These are phyloP conservation scores for Penicillium sp. DNA, from an alignment of 2,329 filamentous ascomycete genomes.

Conservation along the genomic window DNA sequence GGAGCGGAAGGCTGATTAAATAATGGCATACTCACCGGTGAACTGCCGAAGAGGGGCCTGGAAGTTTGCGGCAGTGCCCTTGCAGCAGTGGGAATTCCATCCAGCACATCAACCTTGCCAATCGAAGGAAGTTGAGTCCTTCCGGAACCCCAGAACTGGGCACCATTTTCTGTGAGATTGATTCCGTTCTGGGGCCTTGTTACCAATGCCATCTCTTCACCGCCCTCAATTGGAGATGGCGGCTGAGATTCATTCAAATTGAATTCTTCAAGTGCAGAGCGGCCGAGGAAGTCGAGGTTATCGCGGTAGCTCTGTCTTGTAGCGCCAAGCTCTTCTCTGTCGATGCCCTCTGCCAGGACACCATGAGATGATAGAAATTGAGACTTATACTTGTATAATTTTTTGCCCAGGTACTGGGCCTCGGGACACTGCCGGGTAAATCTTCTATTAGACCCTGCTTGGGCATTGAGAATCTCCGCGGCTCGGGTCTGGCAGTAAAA, in stretches of 20 bases:
- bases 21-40: conserved; percentile 32
- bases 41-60: conserved; percentile 28
- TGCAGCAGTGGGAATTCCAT: conserved; percentile 25
- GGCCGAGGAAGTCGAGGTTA: conserved; percentile 42
- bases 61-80: conserved; percentile 22
- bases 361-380: conserved; percentile 43
- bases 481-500: conserved; percentile 46
- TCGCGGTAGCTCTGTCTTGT: conserved; percentile 44
- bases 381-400: conserved; percentile 43
- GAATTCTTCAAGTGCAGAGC: conserved; percentile 37
- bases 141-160: conserved; percentile 12
- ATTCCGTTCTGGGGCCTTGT: conserved; percentile 18
- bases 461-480: conserved; percentile 45
- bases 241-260: conserved; percentile 24
- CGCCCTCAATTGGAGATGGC: conserved; percentile 20
- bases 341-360: conserved; percentile 38
- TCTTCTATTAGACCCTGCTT: conserved; percentile 31
- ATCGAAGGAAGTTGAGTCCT: conserved; percentile 17
- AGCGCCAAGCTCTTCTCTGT: conserved; percentile 37
- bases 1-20: conserved; percentile 25
- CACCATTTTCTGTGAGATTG: conserved; percentile 13
- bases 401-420: conserved; percentile 41
- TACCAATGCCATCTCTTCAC: conserved; percentile 22
- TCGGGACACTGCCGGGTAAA: conserved; percentile 45
- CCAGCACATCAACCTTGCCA: conserved; percentile 18